Conservation (phyloP, 2,329 filamentous ascomycete genomes). For the Cladosporium cucumerinum region DNA sequence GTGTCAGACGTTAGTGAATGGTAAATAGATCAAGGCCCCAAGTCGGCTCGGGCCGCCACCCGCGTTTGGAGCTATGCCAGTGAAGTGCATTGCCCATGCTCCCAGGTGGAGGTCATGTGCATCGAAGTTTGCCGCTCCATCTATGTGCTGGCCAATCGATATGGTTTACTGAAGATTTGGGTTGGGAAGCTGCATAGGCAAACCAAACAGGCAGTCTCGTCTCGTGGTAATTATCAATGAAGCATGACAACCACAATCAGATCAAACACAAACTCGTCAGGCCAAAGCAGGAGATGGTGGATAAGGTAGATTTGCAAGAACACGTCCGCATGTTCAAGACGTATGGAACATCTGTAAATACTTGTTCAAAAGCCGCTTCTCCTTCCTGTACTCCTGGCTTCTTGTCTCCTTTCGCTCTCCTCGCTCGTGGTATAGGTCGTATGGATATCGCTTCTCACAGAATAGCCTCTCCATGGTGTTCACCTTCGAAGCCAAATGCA, state of each 20-base stretch:
- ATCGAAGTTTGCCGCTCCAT: not conserved
- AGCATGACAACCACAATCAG: not conserved
- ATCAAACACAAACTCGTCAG: not conserved
- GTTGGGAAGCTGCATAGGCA: not conserved
- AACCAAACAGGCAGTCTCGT: not conserved
- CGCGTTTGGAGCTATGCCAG: not conserved
- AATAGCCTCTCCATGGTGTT: slow-evolving; percentile 72
- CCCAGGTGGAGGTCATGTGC: not conserved
- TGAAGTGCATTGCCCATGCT: not conserved
- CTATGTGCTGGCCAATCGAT: not conserved
- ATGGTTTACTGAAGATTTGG: not conserved
- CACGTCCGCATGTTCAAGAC: slow-evolving; percentile 38
- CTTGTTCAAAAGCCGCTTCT: slow-evolving; percentile 8
- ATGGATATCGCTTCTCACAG: slow-evolving; percentile 46
- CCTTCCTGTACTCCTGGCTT: not conserved
- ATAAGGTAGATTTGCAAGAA: slow-evolving; percentile 14
- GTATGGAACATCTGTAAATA: slow-evolving; percentile 29
- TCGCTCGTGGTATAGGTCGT: not conserved
- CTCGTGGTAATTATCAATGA: not conserved
- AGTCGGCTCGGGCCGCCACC: not conserved
- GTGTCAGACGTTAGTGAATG: slow-evolving; percentile 5
- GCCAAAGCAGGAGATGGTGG: not conserved
- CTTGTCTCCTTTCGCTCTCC: not conserved
- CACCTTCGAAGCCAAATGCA: slow-evolving; percentile 81
- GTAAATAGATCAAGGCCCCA: not conserved